These are phyloP conservation scores for Gossypium rotundifolium DNA, from an alignment of 345 rosid genomes.

Conservation along the genomic window DNA sequence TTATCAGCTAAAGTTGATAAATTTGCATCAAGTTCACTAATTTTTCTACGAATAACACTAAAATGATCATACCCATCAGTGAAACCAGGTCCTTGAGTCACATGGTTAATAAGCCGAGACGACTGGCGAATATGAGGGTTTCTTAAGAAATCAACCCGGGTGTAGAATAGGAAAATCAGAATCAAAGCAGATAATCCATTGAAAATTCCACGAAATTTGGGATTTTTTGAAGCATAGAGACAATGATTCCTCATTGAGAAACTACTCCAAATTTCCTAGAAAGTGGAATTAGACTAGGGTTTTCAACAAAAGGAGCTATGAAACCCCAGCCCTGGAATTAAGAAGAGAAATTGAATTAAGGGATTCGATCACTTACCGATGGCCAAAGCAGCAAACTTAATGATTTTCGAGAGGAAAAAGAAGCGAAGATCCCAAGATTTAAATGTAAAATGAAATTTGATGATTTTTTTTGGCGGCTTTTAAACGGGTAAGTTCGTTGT, in stretches of 20 bases:
- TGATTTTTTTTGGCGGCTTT: neutral
- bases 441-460: neutral
- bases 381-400: neutral
- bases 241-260: conserved; percentile 6
- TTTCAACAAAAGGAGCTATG: conserved; percentile 14
- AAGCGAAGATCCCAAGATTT: neutral
- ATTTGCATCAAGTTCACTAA: conserved; percentile 19
- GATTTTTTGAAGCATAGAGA: conserved; percentile 20
- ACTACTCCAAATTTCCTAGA: neutral
- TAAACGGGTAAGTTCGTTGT: neutral
- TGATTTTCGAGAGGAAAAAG: neutral
- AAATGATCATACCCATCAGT: conserved; percentile 22
- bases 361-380: neutral
- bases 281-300: conserved; percentile 19
- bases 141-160: conserved; percentile 26
- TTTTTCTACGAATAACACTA: conserved; percentile 23
- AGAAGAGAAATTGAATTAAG: neutral
- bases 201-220: conserved; percentile 35
- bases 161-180: conserved; percentile 32
- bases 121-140: conserved; percentile 25
- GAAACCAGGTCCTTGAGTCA: neutral
- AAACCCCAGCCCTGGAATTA: conserved; percentile 11
- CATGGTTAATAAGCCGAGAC: conserved; percentile 18
- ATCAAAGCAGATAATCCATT: conserved; percentile 30
- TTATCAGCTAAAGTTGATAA: conserved; percentile 15